Base-by-base conservation (phyloP, 1,139 yeast genomes). In the Hyphopichia burtonii region DNA sequence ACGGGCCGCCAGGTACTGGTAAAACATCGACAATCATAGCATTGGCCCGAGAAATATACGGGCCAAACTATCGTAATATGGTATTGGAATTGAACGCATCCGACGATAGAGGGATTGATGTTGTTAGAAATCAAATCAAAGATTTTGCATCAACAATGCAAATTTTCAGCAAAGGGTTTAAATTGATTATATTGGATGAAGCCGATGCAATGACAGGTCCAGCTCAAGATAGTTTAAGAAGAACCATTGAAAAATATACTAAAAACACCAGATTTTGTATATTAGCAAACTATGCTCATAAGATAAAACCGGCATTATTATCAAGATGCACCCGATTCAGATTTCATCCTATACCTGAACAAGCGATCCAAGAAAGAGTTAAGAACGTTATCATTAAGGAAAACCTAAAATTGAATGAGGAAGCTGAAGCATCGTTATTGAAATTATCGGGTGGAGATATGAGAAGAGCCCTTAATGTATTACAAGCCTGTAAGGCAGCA, bases 171-270 rank as follows among this genome's bases (percentile, higher is more conserved):
- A 65, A 66, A 44, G 90, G 93, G 14, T 93, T 91, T 74, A 94
- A 94, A 58, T 72, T 94, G 52, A 86, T 94, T 45, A 89, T 94
- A 30, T 71, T 94, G 50, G 99, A 94, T 67, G 99, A 94, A 66
- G 99, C 99, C 0, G 99, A 94, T 65, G 96, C 99, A 36, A 94
- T 94, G 99, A 93, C 99, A 1, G 83, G 86, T 46, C 96, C 86
- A 9, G 99, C 99, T 0, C 68, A 94, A 62, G 93, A 93, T 60
- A 96, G 99, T 1, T 71, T 94, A 49, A 78, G 99, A 63, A 72
- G 99, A 47, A 81, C 79, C 51, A 94, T 94, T 62, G 99, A 94
- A 62, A 90, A 88, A 59, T 93, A 89, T 59, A 91, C 99, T 22
- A 86, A 88, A 56, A 91, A 91, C 63, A 91, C 98, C 15, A 78